Evolutionary conservation across 768 basidiomycete species (phyloP).

Genomic region (Mrakia gelida): DNA sequence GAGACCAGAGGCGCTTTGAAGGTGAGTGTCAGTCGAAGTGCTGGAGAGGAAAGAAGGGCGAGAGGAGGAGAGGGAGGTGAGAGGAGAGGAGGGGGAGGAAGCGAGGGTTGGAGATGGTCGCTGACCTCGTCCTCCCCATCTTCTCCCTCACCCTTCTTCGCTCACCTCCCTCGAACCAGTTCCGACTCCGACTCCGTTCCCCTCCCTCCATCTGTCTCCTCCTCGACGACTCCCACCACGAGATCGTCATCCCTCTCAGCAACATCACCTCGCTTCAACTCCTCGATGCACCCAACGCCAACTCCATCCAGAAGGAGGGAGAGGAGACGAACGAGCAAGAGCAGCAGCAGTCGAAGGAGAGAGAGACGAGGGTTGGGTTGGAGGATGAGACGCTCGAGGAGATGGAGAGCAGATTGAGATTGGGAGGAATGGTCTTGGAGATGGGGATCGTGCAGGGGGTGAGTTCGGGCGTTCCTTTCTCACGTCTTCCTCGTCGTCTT

Average conservation of each 20-base stretch:
- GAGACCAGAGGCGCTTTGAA: conserved; percentile 24
- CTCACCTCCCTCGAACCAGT: conserved; percentile 2
- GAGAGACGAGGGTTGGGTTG: not conserved
- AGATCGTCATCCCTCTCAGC: conserved; percentile 27
- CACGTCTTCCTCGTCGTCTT: not conserved
- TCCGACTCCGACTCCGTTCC: conserved; percentile 19
- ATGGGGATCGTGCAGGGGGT: conserved; percentile 26
- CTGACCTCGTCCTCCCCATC: not conserved
- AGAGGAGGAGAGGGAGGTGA: not conserved
- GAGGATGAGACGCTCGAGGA: not conserved
- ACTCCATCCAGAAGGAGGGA: not conserved
- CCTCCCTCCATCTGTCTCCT: conserved; percentile 29
- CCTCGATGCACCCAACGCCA: not conserved
- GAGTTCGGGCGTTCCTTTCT: not conserved
- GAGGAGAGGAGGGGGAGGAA: not conserved
- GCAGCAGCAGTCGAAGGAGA: not conserved
- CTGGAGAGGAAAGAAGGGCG: not conserved
- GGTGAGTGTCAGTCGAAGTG: not conserved
- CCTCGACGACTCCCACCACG: conserved; percentile 28
- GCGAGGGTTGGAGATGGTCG: not conserved
- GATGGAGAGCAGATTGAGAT: conserved; percentile 15
- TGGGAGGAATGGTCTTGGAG: conserved; percentile 24
- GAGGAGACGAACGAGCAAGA: not conserved
- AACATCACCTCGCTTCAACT: conserved; percentile 25
- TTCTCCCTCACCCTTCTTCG: not conserved